These are phyloP conservation scores for Byssothecium circinans DNA, from an alignment of 2,329 filamentous ascomycete species.

Conservation along the genomic window DNA sequence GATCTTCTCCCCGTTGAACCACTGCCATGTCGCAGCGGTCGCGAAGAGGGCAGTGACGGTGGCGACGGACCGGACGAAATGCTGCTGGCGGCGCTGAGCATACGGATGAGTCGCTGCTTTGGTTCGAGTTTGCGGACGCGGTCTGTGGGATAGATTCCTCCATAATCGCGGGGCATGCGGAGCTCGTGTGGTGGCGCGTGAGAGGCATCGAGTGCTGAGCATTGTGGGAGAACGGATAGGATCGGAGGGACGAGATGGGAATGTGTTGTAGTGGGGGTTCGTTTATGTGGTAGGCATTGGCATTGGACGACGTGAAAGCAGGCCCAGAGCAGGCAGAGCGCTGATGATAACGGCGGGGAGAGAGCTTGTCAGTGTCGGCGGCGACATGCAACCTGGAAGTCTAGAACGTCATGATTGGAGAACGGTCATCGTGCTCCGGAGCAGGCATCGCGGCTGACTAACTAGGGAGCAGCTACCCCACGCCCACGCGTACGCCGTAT, in stretches of 20 bases:
- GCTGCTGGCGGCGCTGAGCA: constrained; percentile 49
- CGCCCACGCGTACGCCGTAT: constrained; percentile 3
- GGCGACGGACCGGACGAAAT: constrained; percentile 49
- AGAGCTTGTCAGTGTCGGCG: background rate
- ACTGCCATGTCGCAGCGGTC: constrained; percentile 49
- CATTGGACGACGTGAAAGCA: constrained; percentile 1
- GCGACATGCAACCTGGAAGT: constrained; percentile 12
- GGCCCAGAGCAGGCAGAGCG: background rate
- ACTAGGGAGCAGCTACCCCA: constrained; percentile 15
- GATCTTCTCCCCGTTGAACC: constrained; percentile 45
- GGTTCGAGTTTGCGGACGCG: constrained; percentile 24
- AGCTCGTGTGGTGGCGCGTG: constrained; percentile 32
- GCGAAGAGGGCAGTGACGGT: constrained; percentile 48
- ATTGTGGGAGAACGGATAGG: constrained; percentile 23
- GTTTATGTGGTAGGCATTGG: constrained; percentile 21
- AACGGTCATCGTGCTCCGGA: constrained; percentile 7
- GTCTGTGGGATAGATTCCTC: constrained; percentile 28
- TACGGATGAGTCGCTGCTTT: constrained; percentile 40
- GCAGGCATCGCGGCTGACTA: background rate
- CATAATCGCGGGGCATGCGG: constrained; percentile 26
- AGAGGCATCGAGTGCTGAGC: constrained; percentile 34
- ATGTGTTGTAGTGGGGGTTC: no score
- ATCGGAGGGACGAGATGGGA: no score
- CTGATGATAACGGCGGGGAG: background rate
- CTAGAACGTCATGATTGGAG: constrained; percentile 19